These are phyloP conservation scores for Globisporangium perplexum DNA, from an alignment of 352 stramenopile genomes.

Conservation along the genomic window DNA sequence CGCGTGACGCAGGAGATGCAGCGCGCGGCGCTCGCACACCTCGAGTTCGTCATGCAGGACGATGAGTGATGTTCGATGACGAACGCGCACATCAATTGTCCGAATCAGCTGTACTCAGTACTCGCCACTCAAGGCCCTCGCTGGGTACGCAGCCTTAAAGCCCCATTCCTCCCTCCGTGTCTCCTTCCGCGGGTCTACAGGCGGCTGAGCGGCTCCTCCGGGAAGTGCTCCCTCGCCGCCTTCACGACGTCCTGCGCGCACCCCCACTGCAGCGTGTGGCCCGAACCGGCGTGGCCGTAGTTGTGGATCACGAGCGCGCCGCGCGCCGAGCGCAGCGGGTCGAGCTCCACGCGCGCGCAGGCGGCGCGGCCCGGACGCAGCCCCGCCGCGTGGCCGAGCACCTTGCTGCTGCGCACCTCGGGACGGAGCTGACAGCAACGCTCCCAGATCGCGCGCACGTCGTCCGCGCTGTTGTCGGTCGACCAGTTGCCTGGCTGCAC, in stretches of 20 bases:
- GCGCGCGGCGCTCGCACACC: slow-evolving; percentile 53
- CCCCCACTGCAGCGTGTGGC: slow-evolving; percentile 67
- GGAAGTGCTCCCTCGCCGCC: slow-evolving; percentile 19
- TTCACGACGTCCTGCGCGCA: slow-evolving; percentile 49
- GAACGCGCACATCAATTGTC: no score
- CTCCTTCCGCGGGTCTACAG: neutral
- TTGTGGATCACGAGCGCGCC: slow-evolving; percentile 64
- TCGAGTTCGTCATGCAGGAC: slow-evolving; percentile 61
- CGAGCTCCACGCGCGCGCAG: slow-evolving; percentile 44
- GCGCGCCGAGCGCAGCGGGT: slow-evolving; percentile 19
- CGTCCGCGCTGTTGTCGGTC: slow-evolving; percentile 24
- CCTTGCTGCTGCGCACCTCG: slow-evolving; percentile 30
- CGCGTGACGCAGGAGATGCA: slow-evolving; percentile 61
- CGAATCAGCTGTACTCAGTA: no score
- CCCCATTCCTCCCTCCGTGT: no score
- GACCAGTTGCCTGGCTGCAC: slow-evolving; percentile 60
- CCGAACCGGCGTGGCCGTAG: slow-evolving; percentile 59
- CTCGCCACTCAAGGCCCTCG: no score
- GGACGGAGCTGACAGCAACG: slow-evolving; percentile 39
- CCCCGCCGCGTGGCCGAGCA: slow-evolving; percentile 33
- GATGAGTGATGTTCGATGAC: neutral
- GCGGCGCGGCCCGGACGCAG: slow-evolving; percentile 33
- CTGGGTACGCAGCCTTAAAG: no score
- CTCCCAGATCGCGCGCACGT: slow-evolving; percentile 44
- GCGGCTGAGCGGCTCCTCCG: slow-evolving; percentile 3